Evolutionary conservation across 352 stramenopile species (phyloP).

Genomic region (Pythium vanterpoolii): DNA sequence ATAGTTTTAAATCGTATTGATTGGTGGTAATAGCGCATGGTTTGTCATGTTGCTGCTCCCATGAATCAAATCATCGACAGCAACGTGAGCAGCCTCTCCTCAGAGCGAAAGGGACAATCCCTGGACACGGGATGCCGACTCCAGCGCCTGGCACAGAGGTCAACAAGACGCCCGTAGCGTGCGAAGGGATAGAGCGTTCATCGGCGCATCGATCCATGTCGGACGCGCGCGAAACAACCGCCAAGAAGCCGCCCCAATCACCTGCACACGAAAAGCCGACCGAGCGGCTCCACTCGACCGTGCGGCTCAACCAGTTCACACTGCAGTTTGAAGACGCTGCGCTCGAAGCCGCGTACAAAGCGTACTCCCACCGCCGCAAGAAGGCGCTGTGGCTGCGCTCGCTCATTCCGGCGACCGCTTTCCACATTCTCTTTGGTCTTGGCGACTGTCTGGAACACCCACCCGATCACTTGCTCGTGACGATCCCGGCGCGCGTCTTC

Average conservation of each 20-base stretch:
- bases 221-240: not conserved
- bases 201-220: not conserved
- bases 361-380: constrained; percentile 65
- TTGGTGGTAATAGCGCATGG: too few species aligned
- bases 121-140: not conserved
- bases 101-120: not conserved
- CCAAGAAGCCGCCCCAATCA: not conserved
- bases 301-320: constrained; percentile 78
- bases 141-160: not conserved
- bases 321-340: constrained; percentile 71
- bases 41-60: too few species aligned
- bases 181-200: not conserved
- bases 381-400: constrained; percentile 82
- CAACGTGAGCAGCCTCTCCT: not conserved
- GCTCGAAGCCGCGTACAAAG: constrained; percentile 64
- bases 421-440: constrained; percentile 73
- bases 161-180: not conserved
- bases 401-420: constrained; percentile 63
- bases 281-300: constrained; percentile 56
- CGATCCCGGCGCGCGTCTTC: constrained; percentile 62
- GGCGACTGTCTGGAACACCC: constrained; percentile 71
- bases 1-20: too few species aligned
- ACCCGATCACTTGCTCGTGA: constrained; percentile 63
- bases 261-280: not conserved
- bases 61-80: too few species aligned